phyloP scores from a whole-genome alignment of 2,329 filamentous ascomycete species.

The Ceratocystis albifundus region DNA sequence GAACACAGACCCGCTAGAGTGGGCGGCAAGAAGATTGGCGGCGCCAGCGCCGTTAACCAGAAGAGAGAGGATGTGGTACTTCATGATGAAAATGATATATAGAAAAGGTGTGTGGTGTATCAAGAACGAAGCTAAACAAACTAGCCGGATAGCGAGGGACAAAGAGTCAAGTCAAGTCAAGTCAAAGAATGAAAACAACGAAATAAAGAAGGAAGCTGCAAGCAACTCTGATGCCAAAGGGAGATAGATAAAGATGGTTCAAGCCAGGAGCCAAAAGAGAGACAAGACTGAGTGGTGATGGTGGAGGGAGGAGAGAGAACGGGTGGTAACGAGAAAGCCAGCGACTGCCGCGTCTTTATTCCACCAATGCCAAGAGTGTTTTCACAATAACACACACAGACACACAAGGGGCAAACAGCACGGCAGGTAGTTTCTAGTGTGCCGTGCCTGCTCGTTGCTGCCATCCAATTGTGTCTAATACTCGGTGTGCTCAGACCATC shows the following conservation, averaged over 20 bases:
- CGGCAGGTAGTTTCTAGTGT: neutral
- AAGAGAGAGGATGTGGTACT: conserved; percentile 15
- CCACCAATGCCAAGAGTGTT: too few species aligned
- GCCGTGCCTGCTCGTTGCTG: neutral
- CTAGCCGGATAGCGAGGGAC: neutral
- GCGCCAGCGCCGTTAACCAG: conserved; percentile 22
- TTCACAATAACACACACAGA: neutral
- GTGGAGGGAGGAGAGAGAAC: neutral
- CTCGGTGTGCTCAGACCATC: neutral
- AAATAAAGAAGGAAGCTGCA: neutral
- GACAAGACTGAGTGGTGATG: neutral
- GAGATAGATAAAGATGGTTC: neutral
- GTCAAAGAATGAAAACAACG: neutral
- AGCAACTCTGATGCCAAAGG: conserved; percentile 4
- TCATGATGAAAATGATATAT: conserved; percentile 16
- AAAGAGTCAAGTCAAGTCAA: neutral
- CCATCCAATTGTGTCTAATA: neutral
- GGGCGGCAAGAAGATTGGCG: conserved; percentile 25
- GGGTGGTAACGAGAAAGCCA: neutral
- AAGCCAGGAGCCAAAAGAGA: neutral
- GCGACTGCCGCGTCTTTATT: neutral
- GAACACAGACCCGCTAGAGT: conserved; percentile 25
- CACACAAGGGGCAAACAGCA: neutral
- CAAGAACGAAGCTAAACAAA: neutral
- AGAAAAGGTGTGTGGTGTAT: neutral